Percentiles rank a stretch among this genome's conserved stretches.
phyloP scores from a whole-genome alignment of 2,329 filamentous ascomycete genomes.

The Venturia asperata region DNA sequence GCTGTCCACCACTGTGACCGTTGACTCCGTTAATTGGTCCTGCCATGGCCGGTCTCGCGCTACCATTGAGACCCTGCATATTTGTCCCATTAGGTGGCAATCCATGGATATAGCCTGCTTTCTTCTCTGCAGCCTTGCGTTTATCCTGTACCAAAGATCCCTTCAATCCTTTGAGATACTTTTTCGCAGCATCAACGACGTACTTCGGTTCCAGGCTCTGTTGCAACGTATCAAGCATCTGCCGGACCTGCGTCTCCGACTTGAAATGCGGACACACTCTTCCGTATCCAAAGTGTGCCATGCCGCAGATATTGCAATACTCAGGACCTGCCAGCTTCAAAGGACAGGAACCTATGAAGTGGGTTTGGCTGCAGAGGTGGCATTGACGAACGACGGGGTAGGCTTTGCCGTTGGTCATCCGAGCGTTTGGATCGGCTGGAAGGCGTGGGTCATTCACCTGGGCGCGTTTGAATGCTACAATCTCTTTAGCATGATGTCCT shows the following conservation, averaged over 20 bases:
- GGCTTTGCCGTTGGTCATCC: constrained; percentile 13
- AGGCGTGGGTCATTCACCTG: constrained; percentile 7
- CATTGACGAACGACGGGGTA: constrained; percentile 34
- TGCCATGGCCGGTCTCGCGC: not conserved
- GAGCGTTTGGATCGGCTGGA: constrained; percentile 2
- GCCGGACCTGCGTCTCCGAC: constrained; percentile 55
- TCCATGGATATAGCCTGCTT: not conserved
- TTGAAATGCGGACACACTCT: constrained; percentile 56
- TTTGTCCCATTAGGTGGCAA: not conserved
- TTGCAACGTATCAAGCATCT: constrained; percentile 58
- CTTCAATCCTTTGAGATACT: constrained; percentile 52
- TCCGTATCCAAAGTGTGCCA: constrained; percentile 49
- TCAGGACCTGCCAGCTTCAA: constrained; percentile 54
- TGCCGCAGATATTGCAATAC: constrained; percentile 57
- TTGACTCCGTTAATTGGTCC: not conserved
- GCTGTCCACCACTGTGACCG: not conserved
- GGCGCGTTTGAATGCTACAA: not conserved
- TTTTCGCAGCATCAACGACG: constrained; percentile 47
- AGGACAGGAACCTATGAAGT: constrained; percentile 53
- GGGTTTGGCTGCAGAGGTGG: constrained; percentile 47
- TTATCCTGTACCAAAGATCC: constrained; percentile 48
- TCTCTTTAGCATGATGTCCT: not conserved
- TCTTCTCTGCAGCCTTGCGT: constrained; percentile 33
- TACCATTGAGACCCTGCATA: not conserved
- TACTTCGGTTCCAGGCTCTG: constrained; percentile 49